phyloP scores from a whole-genome alignment of 176 grass and related monocot species.

The Eragrostis nindensis region DNA sequence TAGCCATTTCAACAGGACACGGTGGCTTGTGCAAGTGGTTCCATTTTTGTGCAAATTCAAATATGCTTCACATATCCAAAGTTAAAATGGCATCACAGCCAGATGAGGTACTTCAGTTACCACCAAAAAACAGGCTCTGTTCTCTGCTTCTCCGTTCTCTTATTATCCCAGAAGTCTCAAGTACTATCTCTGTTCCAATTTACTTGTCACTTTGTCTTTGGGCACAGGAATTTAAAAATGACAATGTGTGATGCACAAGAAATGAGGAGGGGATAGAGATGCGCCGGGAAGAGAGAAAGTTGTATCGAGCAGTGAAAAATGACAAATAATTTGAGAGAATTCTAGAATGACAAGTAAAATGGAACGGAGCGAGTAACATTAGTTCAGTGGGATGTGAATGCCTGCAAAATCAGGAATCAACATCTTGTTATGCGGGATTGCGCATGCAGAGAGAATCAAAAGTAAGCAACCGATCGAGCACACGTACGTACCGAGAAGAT shows the following conservation, averaged over 20 bases:
- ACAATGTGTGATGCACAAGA: no score
- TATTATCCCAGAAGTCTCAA: neutral
- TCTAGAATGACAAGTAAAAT: no score
- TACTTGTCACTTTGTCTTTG: no score
- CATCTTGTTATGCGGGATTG: neutral
- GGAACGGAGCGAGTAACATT: neutral
- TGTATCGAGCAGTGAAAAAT: no score
- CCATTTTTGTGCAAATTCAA: conserved; percentile 2
- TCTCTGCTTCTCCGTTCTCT: neutral
- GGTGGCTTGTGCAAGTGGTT: neutral
- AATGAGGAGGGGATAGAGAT: no score
- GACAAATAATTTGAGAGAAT: no score
- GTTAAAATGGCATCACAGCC: neutral
- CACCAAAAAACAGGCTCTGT: neutral
- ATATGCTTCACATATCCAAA: neutral
- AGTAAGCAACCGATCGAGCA: neutral
- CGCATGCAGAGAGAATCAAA: neutral
- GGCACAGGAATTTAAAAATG: no score
- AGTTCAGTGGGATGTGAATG: conserved; percentile 57
- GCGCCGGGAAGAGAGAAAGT: no score
- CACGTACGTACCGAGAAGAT: conserved; percentile 71
- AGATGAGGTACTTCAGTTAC: no score
- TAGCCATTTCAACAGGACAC: neutral
- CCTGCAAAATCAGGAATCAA: conserved; percentile 31
- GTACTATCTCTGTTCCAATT: no score